Evolutionary conservation across 768 basidiomycete species (phyloP), one percentile per base, ranked within the genome.

Genomic region (Strobilomyces dryophilus): DNA sequence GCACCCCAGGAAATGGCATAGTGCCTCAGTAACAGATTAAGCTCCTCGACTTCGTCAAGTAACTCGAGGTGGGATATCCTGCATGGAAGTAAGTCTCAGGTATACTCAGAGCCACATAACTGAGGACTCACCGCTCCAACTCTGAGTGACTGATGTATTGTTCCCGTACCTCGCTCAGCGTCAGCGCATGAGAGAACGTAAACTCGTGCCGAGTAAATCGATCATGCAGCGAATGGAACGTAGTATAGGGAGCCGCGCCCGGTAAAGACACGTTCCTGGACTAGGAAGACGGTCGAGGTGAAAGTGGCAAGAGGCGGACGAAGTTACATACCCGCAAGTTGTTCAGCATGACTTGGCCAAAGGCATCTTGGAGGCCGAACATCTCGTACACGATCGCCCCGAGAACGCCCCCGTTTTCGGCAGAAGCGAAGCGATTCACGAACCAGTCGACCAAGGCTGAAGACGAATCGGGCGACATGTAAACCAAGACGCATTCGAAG

Each of bases 401-500:
- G 1, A 83, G 72, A 34, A 54, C 17, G 24, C 51, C 48, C 21
- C 43, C 55, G 17, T 53, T 42, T 6, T 35, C 31, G 54, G 43
- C 24, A 14, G 56, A 58, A 10, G 52, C n/a, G 62, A 81, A 84
- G 52, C 76, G 76, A 29, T 79, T 73, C 2, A 79, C 74, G 63
- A 95, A 93, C 89, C 90, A 95, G 35, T 73, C 67, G 2, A 97
- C 72, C 12, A 97, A 64, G 1, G 72, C 73, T 27, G 78, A 74
- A 1, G 85, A 85, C 4, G 76, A 73, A 4, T 70, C 63, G 0
- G 89, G 83, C 79, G 47, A 31, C 50, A 98, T 89, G 70, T 99
- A 98, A 14, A 84, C 92, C 50, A 97, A 79, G 17, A 98, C 50
- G 27, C 95, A 98, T 76, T 98, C 95, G 55, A 92, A 93, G 9